Percentiles rank a stretch among this genome's conserved stretches.
Evolutionary conservation across 116 monocot genomes (phyloP).

Genomic region (Zostera marina): DNA sequence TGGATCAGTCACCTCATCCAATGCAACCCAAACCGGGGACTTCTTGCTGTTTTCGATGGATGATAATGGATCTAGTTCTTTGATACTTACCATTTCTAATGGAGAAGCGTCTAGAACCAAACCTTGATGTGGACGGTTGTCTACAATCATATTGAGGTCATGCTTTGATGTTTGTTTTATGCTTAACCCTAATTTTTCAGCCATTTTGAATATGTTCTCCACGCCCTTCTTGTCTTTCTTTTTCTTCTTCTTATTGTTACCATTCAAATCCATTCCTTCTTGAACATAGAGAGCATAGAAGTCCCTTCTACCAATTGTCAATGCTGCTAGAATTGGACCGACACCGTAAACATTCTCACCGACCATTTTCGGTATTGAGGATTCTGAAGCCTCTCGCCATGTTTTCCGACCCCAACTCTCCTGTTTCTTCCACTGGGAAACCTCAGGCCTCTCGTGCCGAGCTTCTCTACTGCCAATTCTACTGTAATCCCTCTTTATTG

Average conservation of each 20-base stretch:
- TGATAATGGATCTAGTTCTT: slow-evolving; percentile 26
- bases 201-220: slow-evolving; percentile 49
- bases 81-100: slow-evolving; percentile 58
- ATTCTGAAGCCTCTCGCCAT: slow-evolving; percentile 51
- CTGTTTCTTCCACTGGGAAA: slow-evolving; percentile 44
- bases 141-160: slow-evolving; percentile 77
- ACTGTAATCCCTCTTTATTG: slow-evolving; percentile 28
- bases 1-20: slow-evolving; percentile 92
- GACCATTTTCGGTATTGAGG: slow-evolving; percentile 56
- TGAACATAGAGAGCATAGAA: slow-evolving; percentile 76
- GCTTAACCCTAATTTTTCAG: slow-evolving; percentile 50
- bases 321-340: slow-evolving; percentile 68
- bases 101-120: slow-evolving; percentile 81
- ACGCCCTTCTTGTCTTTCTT: slow-evolving; percentile 81
- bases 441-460: slow-evolving; percentile 37
- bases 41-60: slow-evolving; percentile 15
- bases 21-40: slow-evolving; percentile 74
- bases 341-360: slow-evolving; percentile 78
- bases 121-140: slow-evolving; percentile 87
- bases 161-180: slow-evolving; percentile 70
- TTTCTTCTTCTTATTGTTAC: slow-evolving; percentile 63
- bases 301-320: slow-evolving; percentile 57
- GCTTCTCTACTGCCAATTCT: slow-evolving; percentile 22
- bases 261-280: slow-evolving; percentile 55
- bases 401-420: slow-evolving; percentile 63